Base-by-base conservation (phyloP, 2,329 filamentous ascomycete species). In the Mycogone perniciosa region DNA sequence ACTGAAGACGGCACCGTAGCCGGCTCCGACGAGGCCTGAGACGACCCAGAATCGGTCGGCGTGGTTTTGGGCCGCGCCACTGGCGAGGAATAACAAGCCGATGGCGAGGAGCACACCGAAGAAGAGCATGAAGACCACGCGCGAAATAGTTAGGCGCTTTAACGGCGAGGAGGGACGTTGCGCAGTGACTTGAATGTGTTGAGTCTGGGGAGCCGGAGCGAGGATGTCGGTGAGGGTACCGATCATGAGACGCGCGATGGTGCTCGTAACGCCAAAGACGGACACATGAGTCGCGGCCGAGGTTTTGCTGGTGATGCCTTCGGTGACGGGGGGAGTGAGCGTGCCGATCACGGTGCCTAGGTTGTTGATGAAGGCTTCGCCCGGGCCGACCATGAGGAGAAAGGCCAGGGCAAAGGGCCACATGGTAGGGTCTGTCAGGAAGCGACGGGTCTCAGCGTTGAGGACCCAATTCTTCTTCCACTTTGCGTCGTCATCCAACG, bases 311-410 rank as follows among this genome's bases (percentile, higher is more conserved):
- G 71, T 64, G 4, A 65, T 59, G 44, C 69, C 65, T 42, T 72
- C 66, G 13, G 76, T 64, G 6, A 71, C 66, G 13, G 81, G 83
- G 10, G 79, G 79, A 41, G 88, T 88, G 4, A 96, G 75, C 0
- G 92, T 95, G 58, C 88, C 86, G 59, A 97, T 91, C 54, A 99
- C 85, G 27, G 91, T 96, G 34, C 93, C 93, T 7, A 99, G 75
- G 61, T 97, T 99, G 71, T 97, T 99, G 71, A 97, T 90, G 67
- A 96, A 99, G 8, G 92, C 88, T 70, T 99, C 93, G n/a, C 91
- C 92, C 0, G 93, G 92, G 0, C 93, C 93, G 48, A 91, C 88
- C 60, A 96, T 88, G 56, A 97, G 79, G 68, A 97, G 89, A 70
- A 99, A 97, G 20, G 90, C 91, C 1, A 85, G 73, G 0, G 92